phyloP scores from a whole-genome alignment of 345 rosid species.

The Murraya koenigii region DNA sequence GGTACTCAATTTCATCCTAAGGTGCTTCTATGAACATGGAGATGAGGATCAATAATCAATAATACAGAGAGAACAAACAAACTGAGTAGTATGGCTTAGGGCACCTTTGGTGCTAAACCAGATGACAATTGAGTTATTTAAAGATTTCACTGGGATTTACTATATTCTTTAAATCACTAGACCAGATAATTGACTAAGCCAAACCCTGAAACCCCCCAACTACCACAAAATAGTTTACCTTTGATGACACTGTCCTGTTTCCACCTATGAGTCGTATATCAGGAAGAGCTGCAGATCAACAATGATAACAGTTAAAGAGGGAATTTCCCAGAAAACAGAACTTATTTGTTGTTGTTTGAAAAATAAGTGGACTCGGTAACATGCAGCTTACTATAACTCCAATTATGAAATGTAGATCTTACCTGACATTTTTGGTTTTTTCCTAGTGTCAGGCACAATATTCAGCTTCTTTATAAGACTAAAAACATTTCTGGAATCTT shows the following conservation, averaged over 20 bases:
- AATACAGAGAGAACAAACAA: neutral
- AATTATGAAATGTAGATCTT: conserved; percentile 24
- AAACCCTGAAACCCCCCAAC: conserved; percentile 1
- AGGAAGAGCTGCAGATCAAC: conserved; percentile 42
- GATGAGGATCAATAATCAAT: neutral
- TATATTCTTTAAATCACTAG: neutral
- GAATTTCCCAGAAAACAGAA: neutral
- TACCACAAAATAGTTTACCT: conserved; percentile 41
- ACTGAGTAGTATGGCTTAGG: neutral
- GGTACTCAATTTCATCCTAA: neutral
- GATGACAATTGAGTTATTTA: neutral
- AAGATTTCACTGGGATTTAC: neutral
- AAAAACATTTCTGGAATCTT: conserved; percentile 58
- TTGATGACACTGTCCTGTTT: conserved; percentile 42
- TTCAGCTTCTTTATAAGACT: conserved; percentile 70
- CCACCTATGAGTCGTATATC: conserved; percentile 45
- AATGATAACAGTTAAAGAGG: neutral
- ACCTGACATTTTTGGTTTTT: conserved; percentile 66
- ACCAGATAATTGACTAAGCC: neutral
- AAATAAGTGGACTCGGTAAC: neutral
- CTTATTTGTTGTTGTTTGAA: neutral
- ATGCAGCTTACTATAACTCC: conserved; percentile 2
- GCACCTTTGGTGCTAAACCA: neutral
- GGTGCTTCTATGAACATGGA: neutral
- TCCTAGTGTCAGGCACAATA: conserved; percentile 51